A percentile compares a stretch with the other conserved stretches of the same genome.
Conservation (phyloP, 1,139 yeast genomes). For the Pichia sp. region DNA sequence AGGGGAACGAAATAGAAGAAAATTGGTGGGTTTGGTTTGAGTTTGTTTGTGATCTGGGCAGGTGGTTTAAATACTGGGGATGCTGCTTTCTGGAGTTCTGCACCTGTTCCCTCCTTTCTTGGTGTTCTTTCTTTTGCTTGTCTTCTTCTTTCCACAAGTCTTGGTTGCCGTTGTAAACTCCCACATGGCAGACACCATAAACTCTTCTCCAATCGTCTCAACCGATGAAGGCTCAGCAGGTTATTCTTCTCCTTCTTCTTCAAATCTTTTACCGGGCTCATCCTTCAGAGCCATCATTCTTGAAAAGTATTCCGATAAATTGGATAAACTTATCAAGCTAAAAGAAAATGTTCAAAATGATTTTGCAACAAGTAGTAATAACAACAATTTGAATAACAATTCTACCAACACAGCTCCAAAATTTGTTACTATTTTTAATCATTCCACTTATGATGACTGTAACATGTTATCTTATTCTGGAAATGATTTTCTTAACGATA, state of each 20-base stretch:
- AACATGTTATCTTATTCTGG: background rate
- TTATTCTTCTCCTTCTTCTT: background rate
- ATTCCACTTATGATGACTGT: background rate
- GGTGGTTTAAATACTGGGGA: no score
- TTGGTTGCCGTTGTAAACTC: background rate
- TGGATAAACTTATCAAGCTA: no score
- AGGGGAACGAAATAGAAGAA: no score
- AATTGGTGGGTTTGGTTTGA: no score
- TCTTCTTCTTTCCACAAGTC: no score
- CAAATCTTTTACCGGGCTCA: background rate
- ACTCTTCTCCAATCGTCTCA: background rate
- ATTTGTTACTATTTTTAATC: background rate
- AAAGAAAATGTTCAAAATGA: background rate
- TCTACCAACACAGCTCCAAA: background rate
- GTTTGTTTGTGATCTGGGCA: no score
- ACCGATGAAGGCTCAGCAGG: background rate
- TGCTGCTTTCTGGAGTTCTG: background rate
- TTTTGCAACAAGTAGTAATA: background rate
- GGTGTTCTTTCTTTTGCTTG: background rate
- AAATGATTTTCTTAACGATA: background rate
- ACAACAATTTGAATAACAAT: background rate
- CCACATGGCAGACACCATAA: background rate
- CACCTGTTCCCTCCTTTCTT: background rate
- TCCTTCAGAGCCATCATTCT: background rate
- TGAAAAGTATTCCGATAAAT: background rate